Evolutionary conservation across 805 yeast species (phyloP).

Genomic region (Lipomyces spencermartinsiae): DNA sequence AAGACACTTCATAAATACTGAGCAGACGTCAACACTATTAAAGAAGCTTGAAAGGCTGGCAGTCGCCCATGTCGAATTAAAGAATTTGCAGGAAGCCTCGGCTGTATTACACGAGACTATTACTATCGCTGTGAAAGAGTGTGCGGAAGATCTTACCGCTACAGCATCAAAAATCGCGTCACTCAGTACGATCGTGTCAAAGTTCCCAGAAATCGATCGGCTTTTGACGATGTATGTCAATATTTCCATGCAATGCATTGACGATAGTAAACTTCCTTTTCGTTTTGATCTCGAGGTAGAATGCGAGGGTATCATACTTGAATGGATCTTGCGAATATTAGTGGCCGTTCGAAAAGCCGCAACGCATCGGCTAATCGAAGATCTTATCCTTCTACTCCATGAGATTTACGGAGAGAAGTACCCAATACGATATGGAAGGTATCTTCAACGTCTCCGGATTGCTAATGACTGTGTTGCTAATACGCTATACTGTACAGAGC

Average conservation of each 20-base stretch:
- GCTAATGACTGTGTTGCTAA: background rate
- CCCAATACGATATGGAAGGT: constrained; percentile 27
- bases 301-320: constrained; percentile 23
- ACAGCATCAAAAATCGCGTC: constrained; percentile 3
- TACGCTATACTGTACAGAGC: background rate
- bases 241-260: background rate
- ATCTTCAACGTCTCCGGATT: background rate
- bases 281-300: constrained; percentile 2
- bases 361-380: background rate
- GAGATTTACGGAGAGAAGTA: constrained; percentile 6
- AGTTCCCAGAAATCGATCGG: constrained; percentile 16
- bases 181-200: constrained; percentile 1
- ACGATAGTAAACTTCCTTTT: background rate
- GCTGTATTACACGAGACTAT: constrained; percentile 12
- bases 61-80: constrained; percentile 22
- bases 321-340: constrained; percentile 21
- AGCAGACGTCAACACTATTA: background rate
- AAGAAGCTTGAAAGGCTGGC: constrained; percentile 34
- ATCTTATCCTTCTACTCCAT: background rate
- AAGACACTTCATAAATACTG: background rate
- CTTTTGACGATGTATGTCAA: constrained; percentile 13
- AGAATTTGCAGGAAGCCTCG: constrained; percentile 10
- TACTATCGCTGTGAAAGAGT: background rate
- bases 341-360: constrained; percentile 7
- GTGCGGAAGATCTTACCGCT: constrained; percentile 2